Conservation (phyloP, 768 basidiomycete species). For the Pulveroboletus sp. region DNA sequence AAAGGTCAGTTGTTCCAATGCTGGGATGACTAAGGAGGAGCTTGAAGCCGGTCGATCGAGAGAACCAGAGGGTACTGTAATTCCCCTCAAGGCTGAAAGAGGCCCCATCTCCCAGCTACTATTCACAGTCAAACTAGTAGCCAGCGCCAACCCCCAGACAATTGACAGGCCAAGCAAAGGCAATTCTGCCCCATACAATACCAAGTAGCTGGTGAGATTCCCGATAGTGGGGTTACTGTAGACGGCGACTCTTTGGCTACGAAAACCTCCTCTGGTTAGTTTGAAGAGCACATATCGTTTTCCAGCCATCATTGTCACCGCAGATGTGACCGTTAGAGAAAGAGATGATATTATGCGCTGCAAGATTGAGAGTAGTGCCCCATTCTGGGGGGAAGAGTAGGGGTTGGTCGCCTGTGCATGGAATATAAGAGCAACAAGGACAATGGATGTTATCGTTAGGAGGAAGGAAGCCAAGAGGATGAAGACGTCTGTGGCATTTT, state of each 20-base stretch:
- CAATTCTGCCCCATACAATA: conserved; percentile 4
- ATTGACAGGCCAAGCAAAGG: conserved; percentile 7
- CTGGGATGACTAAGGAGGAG: neutral
- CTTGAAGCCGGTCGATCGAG: neutral
- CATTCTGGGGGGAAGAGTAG: neutral
- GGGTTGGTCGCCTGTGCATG: neutral
- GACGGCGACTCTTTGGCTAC: conserved; percentile 11
- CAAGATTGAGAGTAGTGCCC: conserved; percentile 1
- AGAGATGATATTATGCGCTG: conserved; percentile 12
- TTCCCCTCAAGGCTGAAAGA: fast-evolving
- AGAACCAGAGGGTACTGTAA: conserved; percentile 1
- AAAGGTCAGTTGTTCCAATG: conserved; percentile 1
- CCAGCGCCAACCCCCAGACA: conserved; percentile 14
- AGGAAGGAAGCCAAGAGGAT: conserved; percentile 6
- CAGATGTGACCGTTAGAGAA: conserved; percentile 9
- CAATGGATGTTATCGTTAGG: neutral
- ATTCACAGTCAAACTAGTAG: conserved; percentile 10
- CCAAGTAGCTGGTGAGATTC: conserved; percentile 7
- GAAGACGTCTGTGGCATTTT: conserved; percentile 7
- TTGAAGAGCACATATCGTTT: conserved; percentile 19
- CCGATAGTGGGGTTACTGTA: conserved; percentile 10
- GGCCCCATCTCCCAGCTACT: conserved; percentile 4
- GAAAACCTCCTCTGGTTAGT: conserved; percentile 10
- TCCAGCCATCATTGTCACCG: conserved; percentile 11
- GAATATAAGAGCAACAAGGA: neutral